Base-by-base conservation (phyloP, 148 eudicot genomes). In the Cornus kousa region DNA sequence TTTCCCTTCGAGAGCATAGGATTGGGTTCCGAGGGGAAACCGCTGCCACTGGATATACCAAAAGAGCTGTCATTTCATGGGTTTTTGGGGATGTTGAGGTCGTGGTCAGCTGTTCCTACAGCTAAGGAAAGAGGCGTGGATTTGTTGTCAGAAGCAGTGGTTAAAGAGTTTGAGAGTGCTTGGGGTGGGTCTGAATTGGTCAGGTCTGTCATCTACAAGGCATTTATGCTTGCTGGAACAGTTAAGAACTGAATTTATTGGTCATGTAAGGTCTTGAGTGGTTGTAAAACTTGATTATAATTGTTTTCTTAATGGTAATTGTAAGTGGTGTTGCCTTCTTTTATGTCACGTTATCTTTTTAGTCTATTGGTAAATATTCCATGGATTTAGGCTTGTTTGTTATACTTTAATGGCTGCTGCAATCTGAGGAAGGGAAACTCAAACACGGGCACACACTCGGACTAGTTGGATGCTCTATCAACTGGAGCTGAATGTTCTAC, bases 1-100 rank as follows among this genome's bases (percentile, higher is more conserved):
- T 89, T 89, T 75, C 92, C 90, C 2, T 89, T 86, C 57, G 89
- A 86, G 72, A 62, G 67, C 13, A 85, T 89, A 12, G 90, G 89
- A 46, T 81, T 87, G 40, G 89, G 86, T 11, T 69, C 53, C 0
- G 87, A 84, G 33, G 88, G 87, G 48, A 7, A 55, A 2, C 92
- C 92, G 5, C 5, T 84, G 73, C 46, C 60, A 23, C 37, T 89
- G 11, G 87, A 83, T 37, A 84, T 86, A 53, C 83, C 77, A 0
- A 89, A 87, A 28, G 75, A 77, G 79, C 5, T 84, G 77, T 82
- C 86, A 37, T 82, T 88, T 71, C 74, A 77, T 31, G 88, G 80
- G 77, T 79, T 84, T 64, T 24, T 84, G 74, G 65, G 79, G 77
- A 77, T 87, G 87, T 5, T 90, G 55, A 74, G 69, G 74, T 86